Conservation (phyloP, 495 filamentous ascomycete species). For the Parathielavia appendiculata region DNA sequence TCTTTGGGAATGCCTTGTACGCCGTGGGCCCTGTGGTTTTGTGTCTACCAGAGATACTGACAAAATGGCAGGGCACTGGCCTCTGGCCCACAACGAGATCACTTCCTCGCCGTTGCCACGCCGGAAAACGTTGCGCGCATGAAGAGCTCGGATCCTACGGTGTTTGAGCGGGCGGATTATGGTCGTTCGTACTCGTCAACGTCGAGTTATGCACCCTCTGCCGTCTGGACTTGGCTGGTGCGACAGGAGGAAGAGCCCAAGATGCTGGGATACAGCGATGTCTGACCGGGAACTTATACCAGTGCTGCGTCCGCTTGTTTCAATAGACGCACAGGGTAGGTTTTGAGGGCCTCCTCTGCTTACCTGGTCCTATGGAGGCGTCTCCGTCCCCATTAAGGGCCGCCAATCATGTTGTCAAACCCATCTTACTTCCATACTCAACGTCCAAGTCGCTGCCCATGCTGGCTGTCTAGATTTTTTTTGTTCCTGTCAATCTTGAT, state of each 20-base stretch:
- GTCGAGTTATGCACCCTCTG: slow-evolving; percentile 29
- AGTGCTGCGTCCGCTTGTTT: too few relatives aligned
- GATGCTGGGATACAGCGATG: slow-evolving; percentile 30
- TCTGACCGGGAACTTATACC: slow-evolving; percentile 16
- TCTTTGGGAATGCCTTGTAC: slow-evolving; percentile 56
- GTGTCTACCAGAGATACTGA: slow-evolving; percentile 3
- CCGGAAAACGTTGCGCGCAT: slow-evolving; percentile 47
- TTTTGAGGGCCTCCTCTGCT: too few relatives aligned
- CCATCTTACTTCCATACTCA: too few relatives aligned
- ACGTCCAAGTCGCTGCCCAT: too few relatives aligned
- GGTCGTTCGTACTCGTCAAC: slow-evolving; percentile 25
- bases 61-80: slow-evolving; percentile 27
- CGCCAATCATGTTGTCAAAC: too few relatives aligned
- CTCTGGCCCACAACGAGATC: slow-evolving; percentile 31
- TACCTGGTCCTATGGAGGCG: too few relatives aligned
- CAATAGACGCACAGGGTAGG: too few relatives aligned
- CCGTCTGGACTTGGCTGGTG: slow-evolving; percentile 31
- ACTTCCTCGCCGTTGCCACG: slow-evolving; percentile 50
- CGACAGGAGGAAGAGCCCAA: slow-evolving; percentile 18
- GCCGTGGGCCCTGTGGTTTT: slow-evolving; percentile 1
- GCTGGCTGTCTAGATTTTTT: too few relatives aligned
- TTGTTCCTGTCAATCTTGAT: too few relatives aligned
- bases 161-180: slow-evolving; percentile 32
- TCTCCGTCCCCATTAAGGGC: too few relatives aligned
- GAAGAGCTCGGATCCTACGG: slow-evolving; percentile 34